phyloP scores from a whole-genome alignment of 176 grass and related monocot genomes.

The Oropetium thomaeum region DNA sequence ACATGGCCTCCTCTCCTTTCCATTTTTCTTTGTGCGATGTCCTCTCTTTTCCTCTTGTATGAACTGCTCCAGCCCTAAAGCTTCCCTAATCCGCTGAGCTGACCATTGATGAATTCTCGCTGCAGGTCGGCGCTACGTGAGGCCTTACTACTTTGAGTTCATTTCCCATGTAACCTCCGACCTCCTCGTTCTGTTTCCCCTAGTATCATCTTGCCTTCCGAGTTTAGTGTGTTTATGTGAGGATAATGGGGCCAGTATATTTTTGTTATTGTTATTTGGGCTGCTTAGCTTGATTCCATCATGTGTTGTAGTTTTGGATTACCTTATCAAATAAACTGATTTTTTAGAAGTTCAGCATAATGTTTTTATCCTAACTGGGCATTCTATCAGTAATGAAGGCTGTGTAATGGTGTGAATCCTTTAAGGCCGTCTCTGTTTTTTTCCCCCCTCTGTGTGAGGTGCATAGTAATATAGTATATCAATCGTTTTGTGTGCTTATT shows the following conservation, averaged over 20 bases:
- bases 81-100: neutral
- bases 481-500: neutral
- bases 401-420: neutral
- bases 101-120: neutral
- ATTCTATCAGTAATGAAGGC: neutral
- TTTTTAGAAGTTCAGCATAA: neutral
- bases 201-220: neutral
- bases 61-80: slow-evolving; percentile 22
- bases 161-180: slow-evolving; percentile 68
- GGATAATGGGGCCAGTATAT: neutral
- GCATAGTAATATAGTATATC: no score
- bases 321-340: neutral
- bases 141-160: slow-evolving; percentile 95
- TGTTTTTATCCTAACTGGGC: neutral
- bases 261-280: neutral
- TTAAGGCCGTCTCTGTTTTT: neutral
- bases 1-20: neutral
- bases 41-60: neutral
- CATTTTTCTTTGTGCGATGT: no score
- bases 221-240: neutral
- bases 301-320: neutral
- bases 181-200: neutral
- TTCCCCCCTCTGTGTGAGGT: no score
- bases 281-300: neutral
- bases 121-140: slow-evolving; percentile 84